Conservation (phyloP, 805 yeast species). For the Wickerhamiella sorbophila region DNA sequence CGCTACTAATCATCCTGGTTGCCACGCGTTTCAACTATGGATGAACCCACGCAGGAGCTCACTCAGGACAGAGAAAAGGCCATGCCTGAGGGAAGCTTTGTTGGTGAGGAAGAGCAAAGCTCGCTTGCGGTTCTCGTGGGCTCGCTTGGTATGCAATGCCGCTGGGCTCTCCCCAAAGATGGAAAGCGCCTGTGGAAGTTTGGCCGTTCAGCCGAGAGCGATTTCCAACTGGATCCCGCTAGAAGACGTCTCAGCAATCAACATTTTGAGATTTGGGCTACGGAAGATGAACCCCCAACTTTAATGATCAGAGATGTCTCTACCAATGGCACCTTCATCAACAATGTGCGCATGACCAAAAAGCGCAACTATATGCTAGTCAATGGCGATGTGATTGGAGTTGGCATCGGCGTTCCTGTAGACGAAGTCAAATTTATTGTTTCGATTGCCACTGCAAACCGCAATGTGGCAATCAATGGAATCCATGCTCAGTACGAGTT, state of each 20-base stretch:
- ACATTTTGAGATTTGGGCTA: conserved; percentile 62
- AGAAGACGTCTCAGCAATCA: conserved; percentile 51
- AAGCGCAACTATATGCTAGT: conserved; percentile 66
- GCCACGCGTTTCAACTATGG: conserved; percentile 3
- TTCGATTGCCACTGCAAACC: conserved; percentile 19
- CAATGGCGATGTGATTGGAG: conserved; percentile 87
- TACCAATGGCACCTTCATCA: conserved; percentile 87
- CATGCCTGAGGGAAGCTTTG: conserved; percentile 12
- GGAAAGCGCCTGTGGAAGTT: conserved; percentile 38
- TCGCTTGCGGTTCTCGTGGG: conserved; percentile 15
- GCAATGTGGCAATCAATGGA: conserved; percentile 25
- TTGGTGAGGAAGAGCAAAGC: conserved; percentile 6
- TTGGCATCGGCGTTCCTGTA: conserved; percentile 69
- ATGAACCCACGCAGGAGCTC: conserved; percentile 18
- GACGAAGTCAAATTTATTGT: conserved; percentile 43
- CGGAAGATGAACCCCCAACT: conserved; percentile 31
- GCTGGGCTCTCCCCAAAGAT: conserved; percentile 11
- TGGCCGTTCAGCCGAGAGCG: conserved; percentile 61
- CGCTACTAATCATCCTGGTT: too few species aligned
- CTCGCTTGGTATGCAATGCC: conserved; percentile 13
- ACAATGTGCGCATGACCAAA: conserved; percentile 56
- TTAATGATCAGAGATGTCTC: conserved; percentile 59
- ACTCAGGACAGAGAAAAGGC: conserved; percentile 15
- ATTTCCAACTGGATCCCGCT: conserved; percentile 45
- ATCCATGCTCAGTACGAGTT: conserved; percentile 60